Conservation (phyloP, 495 filamentous ascomycete genomes). For the Friedmanniomyces simplex region DNA sequence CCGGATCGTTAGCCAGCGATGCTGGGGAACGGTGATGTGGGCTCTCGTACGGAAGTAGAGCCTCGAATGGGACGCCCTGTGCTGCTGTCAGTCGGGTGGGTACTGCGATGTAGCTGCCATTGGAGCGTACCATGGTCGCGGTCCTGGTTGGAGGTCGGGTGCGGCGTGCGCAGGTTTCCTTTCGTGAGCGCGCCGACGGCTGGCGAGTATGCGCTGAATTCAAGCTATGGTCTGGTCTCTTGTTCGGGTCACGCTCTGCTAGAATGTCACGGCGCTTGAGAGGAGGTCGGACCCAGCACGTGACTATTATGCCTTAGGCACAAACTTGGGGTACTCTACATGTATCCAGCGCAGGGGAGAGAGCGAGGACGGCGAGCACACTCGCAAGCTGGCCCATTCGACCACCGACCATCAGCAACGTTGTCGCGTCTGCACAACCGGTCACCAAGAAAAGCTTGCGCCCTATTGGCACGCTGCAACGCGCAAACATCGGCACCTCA, state of each 20-base stretch:
- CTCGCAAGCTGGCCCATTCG: neutral
- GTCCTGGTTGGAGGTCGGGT: neutral
- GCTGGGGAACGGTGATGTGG: slow-evolving; percentile 41
- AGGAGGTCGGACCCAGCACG: no score
- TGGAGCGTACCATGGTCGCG: slow-evolving; percentile 3
- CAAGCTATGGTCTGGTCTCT: no score
- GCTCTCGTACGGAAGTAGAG: slow-evolving; percentile 87
- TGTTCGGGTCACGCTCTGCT: no score
- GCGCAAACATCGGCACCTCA: neutral
- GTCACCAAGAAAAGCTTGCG: neutral
- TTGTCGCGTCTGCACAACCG: neutral
- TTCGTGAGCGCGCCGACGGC: no score
- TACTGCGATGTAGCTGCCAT: neutral
- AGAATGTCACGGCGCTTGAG: no score
- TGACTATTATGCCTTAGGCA: no score
- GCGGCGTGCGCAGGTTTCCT: neutral
- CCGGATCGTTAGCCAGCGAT: slow-evolving; percentile 5
- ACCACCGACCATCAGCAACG: neutral
- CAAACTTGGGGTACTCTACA: no score
- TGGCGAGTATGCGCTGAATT: no score
- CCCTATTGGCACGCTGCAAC: neutral
- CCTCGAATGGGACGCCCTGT: slow-evolving; percentile 86
- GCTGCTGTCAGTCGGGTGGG: neutral
- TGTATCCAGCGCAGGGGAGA: neutral
- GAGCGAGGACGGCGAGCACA: neutral